Evolutionary conservation across 371 early-diverging fungal species (phyloP), one percentile per base, ranked within the genome.

Genomic region (Dichotomocladium elegans): DNA sequence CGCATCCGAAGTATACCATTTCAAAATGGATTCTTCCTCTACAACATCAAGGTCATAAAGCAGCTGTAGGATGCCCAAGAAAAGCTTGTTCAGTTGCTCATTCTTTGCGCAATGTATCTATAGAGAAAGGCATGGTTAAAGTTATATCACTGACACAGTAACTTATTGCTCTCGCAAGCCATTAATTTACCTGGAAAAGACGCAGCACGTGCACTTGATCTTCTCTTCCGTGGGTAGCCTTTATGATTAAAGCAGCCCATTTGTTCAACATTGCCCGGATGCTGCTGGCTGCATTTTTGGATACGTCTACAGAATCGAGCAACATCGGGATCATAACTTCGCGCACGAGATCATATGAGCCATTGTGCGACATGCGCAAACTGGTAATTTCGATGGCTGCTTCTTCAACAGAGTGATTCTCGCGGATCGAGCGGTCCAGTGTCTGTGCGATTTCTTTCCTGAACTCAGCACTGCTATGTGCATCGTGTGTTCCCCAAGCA

Each of bases 301-400:
- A 33, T 7, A 41, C n/a, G 42, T 83, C 82, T 51, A 91, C 72
- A 26, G 81, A 75, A n/a, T 67, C 64, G 41, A 89, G 54, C 19
- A 88, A 64, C 6, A 72, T 66, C 9, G 89, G 91, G 24, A 91
- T 78, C 22, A 92, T 79, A 1, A 82, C 79, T 29, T 77, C 79
- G 21, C 95, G 79, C 57, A 95, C 79, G 64, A 91, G 88, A 19
- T 81, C 76, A 56, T 91, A 93, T 10, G 82, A 84, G 22, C 90
- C 86, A 63, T 96, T 89, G 58, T 83, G 85, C 5, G 95, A 88
- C 89, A 96, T 89, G 57, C 95, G 90, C 53, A 93, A 70, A 7
- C 93, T 87, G 48, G 93, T 95, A 26, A 96, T 77, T 74, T 98
- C 97, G 14, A 94, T 66, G 10, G 83, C 81, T 6, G 94, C 85